Conservation (phyloP, 495 filamentous ascomycete genomes). For the Penicillium bialowiezense region DNA sequence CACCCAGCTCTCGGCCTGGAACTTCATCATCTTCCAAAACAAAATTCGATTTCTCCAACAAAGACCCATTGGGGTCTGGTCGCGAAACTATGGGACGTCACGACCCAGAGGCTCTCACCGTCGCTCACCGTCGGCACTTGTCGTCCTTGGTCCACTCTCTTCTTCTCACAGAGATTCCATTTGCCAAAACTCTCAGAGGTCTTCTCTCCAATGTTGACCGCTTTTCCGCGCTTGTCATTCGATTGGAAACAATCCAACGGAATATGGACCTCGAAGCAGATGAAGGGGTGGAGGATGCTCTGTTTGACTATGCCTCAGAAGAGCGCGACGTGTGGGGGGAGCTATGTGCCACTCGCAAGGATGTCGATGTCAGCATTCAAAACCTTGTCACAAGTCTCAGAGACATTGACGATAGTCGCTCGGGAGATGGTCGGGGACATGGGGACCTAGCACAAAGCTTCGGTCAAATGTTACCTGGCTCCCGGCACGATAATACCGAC, state of each 20-base stretch:
- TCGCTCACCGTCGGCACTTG: conserved; percentile 75
- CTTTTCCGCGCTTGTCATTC: conserved; percentile 69
- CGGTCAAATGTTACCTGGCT: conserved; percentile 13
- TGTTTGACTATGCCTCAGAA: conserved; percentile 66
- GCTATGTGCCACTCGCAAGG: conserved; percentile 39
- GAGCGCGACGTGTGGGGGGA: conserved; percentile 60
- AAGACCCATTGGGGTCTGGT: conserved; percentile 12
- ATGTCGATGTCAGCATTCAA: conserved; percentile 54
- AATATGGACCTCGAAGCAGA: conserved; percentile 75
- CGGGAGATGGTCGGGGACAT: conserved; percentile 37
- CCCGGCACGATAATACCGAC: conserved; percentile 5
- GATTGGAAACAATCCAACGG: conserved; percentile 68
- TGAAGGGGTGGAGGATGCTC: conserved; percentile 71
- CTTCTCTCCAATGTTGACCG: conserved; percentile 72
- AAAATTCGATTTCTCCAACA: conserved; percentile 5
- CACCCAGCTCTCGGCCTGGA: conserved; percentile 35
- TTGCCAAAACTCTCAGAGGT: conserved; percentile 66
- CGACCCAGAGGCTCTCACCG: conserved; percentile 81
- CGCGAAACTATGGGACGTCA: conserved; percentile 44
- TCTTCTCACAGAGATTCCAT: conserved; percentile 65
- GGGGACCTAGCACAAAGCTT: conserved; percentile 21
- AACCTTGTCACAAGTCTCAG: conserved; percentile 57
- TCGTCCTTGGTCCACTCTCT: conserved; percentile 61
- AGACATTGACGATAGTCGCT: conserved; percentile 54
- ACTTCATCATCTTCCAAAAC: conserved; percentile 33